Conservation (phyloP, 305 asterid species). For the Plantago coronopus region DNA sequence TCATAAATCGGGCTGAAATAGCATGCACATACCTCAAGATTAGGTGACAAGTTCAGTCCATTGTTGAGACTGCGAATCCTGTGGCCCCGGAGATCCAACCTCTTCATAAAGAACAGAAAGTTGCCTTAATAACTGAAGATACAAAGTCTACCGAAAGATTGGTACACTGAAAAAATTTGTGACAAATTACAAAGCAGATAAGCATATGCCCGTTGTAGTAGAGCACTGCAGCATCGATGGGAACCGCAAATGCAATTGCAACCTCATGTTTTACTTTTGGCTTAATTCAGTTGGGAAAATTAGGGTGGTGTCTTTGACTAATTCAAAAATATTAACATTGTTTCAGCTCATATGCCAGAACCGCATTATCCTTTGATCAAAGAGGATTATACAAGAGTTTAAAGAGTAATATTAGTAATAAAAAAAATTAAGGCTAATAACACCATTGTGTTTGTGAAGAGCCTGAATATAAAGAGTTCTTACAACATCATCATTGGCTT, state of each 20-base stretch:
- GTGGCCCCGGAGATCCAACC: conserved; percentile 99
- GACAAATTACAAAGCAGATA: conserved; percentile 8
- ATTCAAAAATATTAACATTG: not conserved
- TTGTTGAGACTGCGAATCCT: conserved; percentile 74
- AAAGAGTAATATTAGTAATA: not conserved
- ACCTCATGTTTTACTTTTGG: not conserved
- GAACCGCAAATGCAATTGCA: conserved; percentile 7
- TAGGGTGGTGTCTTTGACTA: not conserved
- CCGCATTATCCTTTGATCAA: conserved; percentile 2
- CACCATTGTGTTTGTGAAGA: conserved; percentile 1
- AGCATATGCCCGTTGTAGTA: conserved; percentile 13
- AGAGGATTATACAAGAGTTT: not conserved
- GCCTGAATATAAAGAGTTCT: conserved; percentile 25
- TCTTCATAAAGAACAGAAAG: conserved; percentile 45
- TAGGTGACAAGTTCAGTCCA: conserved; percentile 76
- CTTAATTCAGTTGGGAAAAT: not conserved
- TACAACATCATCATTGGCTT: conserved; percentile 96
- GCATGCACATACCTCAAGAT: conserved; percentile 72
- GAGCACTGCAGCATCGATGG: conserved; percentile 17
- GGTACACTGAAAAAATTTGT: conserved; percentile 19
- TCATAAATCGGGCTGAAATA: conserved; percentile 7
- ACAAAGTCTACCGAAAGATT: conserved; percentile 11
- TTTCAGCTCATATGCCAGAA: not conserved
- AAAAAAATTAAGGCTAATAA: not conserved
- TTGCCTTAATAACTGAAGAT: conserved; percentile 22